These are phyloP conservation scores for Pichia nakasei DNA, from an alignment of 805 yeast species.

Conservation along the genomic window DNA sequence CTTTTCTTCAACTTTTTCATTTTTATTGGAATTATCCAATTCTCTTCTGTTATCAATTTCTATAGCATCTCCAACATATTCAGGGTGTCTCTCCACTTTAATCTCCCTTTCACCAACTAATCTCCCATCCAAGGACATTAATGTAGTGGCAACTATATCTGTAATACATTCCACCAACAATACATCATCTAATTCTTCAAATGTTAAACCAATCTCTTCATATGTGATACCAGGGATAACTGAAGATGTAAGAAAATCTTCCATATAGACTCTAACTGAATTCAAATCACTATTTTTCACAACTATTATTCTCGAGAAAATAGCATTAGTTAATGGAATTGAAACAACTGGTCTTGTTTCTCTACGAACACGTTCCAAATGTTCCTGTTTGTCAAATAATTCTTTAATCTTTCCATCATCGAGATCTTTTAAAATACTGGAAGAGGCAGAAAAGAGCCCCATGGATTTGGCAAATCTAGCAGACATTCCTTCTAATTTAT, in stretches of 20 bases:
- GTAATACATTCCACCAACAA: constrained; percentile 45
- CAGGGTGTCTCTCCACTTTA: constrained; percentile 35
- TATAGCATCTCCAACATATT: constrained; percentile 25
- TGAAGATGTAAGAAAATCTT: constrained; percentile 35
- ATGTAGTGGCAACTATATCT: constrained; percentile 46
- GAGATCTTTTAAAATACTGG: constrained; percentile 3
- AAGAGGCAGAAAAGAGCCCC: constrained; percentile 68
- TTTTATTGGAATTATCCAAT: too few relatives aligned
- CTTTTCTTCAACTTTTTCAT: background rate
- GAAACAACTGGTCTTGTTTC: background rate
- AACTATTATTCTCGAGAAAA: constrained; percentile 7
- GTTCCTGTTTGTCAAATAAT: constrained; percentile 1
- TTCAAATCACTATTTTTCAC: constrained; percentile 12
- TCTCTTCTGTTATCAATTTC: background rate
- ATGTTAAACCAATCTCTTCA: constrained; percentile 22
- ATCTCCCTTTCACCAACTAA: constrained; percentile 27
- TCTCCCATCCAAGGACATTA: constrained; percentile 35
- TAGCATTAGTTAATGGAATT: background rate
- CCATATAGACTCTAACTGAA: constrained; percentile 37
- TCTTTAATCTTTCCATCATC: constrained; percentile 2
- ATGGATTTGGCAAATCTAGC: constrained; percentile 72
- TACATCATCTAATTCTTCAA: constrained; percentile 25
- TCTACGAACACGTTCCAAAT: background rate
- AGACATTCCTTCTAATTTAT: constrained; percentile 61
- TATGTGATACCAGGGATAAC: constrained; percentile 33